phyloP scores from a whole-genome alignment of 1,284 basidiomycete species.

The Trametes versicolor region DNA sequence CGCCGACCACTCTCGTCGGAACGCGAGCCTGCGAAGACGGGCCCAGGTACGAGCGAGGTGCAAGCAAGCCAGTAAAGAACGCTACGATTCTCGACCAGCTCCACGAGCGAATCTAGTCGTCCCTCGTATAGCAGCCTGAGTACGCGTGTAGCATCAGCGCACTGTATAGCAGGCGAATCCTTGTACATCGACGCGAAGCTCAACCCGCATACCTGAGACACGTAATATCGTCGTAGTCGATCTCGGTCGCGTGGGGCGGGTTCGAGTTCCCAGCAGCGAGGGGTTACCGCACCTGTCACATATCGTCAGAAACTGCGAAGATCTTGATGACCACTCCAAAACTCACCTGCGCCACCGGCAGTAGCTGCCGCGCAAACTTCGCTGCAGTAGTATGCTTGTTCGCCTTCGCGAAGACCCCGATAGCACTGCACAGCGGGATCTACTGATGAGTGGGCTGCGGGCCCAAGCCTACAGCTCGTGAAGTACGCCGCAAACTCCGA shows the following conservation, averaged over 20 bases:
- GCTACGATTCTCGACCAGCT: conserved; percentile 84
- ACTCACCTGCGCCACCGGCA: conserved; percentile 85
- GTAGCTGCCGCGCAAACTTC: conserved; percentile 88
- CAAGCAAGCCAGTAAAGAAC: conserved; percentile 74
- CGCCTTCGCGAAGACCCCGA: conserved; percentile 90
- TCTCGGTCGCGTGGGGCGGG: conserved; percentile 92
- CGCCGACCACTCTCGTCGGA: conserved; percentile 3
- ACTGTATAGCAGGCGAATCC: conserved; percentile 82
- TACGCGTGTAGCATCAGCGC: conserved; percentile 92
- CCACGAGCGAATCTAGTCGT: conserved; percentile 73
- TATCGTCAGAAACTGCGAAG: conserved; percentile 1
- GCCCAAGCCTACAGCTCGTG: conserved; percentile 91
- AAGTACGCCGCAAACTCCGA: conserved; percentile 98
- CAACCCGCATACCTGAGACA: conserved; percentile 96
- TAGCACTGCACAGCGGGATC: conserved; percentile 94
- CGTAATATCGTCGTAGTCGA: conserved; percentile 95
- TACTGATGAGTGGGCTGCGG: conserved; percentile 88
- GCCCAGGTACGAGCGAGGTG: conserved; percentile 52
- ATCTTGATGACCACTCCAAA: conserved; percentile 33
- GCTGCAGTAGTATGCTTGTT: conserved; percentile 95
- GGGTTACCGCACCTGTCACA: conserved; percentile 83
- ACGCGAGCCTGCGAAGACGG: conserved; percentile 8
- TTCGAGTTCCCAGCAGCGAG: conserved; percentile 95
- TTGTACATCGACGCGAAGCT: conserved; percentile 95
- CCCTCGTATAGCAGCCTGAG: conserved; percentile 91